Percentiles rank a stretch among this genome's conserved stretches.
Evolutionary conservation across 345 rosid species (phyloP).

Genomic region (Camelina sativa): DNA sequence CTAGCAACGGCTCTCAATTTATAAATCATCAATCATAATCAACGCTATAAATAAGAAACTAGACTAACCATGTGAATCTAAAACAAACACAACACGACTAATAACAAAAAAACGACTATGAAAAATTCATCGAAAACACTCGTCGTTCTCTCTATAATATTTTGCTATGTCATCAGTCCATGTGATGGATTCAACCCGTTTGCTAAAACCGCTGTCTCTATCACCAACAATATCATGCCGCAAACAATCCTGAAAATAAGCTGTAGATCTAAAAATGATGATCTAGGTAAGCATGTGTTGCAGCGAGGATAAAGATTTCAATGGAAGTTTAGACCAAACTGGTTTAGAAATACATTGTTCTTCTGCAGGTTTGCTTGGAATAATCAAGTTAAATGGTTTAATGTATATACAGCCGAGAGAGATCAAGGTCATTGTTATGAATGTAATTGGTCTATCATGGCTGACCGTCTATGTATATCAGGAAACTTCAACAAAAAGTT

Average conservation of each 20-base stretch:
- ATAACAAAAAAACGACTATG: neutral
- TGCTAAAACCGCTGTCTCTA: constrained; percentile 5
- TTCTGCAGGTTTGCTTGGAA: constrained; percentile 17
- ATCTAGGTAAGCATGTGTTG: constrained; percentile 23
- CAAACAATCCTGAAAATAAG: constrained; percentile 3
- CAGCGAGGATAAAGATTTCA: neutral
- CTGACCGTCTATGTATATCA: neutral
- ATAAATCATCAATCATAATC: neutral
- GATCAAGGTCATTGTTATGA: neutral
- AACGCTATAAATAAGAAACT: neutral
- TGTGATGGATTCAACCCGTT: neutral
- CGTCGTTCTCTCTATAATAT: neutral
- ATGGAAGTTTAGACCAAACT: constrained; percentile 29
- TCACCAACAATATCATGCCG: constrained; percentile 20
- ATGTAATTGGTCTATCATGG: constrained; percentile 5
- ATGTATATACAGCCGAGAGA: neutral
- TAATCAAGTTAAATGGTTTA: neutral
- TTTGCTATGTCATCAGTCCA: neutral
- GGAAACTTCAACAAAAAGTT: neutral
- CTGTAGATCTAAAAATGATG: constrained; percentile 31
- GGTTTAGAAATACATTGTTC: constrained; percentile 15
- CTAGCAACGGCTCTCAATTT: neutral
- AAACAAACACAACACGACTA: neutral
- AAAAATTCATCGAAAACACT: neutral
- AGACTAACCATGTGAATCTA: neutral